A percentile compares a stretch with the other conserved stretches of the same genome.
Evolutionary conservation across 2,329 filamentous ascomycete genomes (phyloP).

Genomic region (Phyllosticta ampelicida): DNA sequence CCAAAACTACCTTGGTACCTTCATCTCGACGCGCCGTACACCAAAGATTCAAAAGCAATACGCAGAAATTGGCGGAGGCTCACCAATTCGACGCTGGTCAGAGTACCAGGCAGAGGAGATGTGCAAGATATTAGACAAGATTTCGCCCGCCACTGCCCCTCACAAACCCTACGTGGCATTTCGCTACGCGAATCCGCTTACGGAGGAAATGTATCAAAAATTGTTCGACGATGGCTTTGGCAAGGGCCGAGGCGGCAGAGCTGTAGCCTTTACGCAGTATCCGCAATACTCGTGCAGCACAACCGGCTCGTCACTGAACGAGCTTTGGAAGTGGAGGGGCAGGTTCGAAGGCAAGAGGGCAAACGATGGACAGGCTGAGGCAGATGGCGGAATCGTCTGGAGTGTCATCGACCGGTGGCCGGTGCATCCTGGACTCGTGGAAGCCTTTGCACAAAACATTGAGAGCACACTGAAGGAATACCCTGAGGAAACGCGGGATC

Average conservation of each 20-base stretch:
- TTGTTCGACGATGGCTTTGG: constrained; percentile 85
- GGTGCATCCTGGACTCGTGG: constrained; percentile 76
- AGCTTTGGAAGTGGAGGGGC: constrained; percentile 94
- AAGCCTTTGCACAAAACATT: constrained; percentile 88
- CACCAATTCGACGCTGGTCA: constrained; percentile 95
- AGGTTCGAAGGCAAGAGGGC: constrained; percentile 68
- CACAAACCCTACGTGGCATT: constrained; percentile 98
- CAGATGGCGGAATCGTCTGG: constrained; percentile 72
- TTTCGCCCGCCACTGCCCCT: constrained; percentile 84
- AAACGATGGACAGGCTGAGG: constrained; percentile 38
- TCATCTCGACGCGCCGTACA: constrained; percentile 77
- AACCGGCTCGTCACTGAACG: constrained; percentile 89
- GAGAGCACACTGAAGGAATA: constrained; percentile 77
- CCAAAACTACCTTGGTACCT: constrained; percentile 79
- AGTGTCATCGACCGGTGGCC: constrained; percentile 98
- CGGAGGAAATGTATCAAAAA: constrained; percentile 81
- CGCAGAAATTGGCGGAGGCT: constrained; percentile 89
- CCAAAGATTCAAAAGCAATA: constrained; percentile 98
- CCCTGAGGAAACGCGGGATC: constrained; percentile 64
- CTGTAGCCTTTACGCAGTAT: constrained; percentile 96
- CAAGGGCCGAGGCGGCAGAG: constrained; percentile 76
- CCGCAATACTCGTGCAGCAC: constrained; percentile 98
- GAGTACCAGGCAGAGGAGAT: constrained; percentile 89
- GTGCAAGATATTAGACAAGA: constrained; percentile 91
- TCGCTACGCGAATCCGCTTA: constrained; percentile 85